A percentile compares a stretch with the other conserved stretches of the same genome.
Evolutionary conservation across 495 filamentous ascomycete species (phyloP).

Genomic region (Neurospora cerealis): DNA sequence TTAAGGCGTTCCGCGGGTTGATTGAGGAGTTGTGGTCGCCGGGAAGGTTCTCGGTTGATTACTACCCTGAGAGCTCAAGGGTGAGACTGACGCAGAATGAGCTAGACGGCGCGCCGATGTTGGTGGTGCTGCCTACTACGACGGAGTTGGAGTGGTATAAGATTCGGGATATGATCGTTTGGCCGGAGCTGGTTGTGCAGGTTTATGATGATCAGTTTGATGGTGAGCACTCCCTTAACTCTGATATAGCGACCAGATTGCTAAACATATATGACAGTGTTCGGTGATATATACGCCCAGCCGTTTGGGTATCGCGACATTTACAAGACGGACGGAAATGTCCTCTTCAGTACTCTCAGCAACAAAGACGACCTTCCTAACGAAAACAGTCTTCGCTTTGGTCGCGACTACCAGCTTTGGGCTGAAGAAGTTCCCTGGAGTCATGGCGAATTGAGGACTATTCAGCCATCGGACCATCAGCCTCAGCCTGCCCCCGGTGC

Average conservation of each 20-base stretch:
- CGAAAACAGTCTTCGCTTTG: background rate
- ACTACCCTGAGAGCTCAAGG: background rate
- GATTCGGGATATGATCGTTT: conserved; percentile 9
- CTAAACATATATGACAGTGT: background rate
- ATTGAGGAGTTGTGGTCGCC: background rate
- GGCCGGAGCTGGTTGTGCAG: conserved; percentile 4
- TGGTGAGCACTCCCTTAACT: background rate
- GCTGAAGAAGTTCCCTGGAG: background rate
- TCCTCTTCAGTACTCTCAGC: background rate
- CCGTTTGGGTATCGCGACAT: conserved; percentile 17
- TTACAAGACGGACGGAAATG: background rate
- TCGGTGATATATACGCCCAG: background rate
- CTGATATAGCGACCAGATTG: background rate
- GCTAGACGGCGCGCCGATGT: conserved; percentile 1
- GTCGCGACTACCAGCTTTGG: conserved; percentile 14
- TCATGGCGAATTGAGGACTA: background rate
- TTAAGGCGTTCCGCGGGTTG: conserved; percentile 1
- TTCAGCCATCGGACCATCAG: conserved; percentile 6
- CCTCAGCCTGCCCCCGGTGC: background rate
- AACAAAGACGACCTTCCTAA: background rate
- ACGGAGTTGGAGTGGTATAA: conserved; percentile 9
- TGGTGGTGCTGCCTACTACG: conserved; percentile 8
- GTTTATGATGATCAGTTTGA: background rate
- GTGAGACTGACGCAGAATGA: background rate
- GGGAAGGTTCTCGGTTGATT: background rate